Conservation (phyloP, 108 stramenopile species). For the Cylindrotheca fusiformis region DNA sequence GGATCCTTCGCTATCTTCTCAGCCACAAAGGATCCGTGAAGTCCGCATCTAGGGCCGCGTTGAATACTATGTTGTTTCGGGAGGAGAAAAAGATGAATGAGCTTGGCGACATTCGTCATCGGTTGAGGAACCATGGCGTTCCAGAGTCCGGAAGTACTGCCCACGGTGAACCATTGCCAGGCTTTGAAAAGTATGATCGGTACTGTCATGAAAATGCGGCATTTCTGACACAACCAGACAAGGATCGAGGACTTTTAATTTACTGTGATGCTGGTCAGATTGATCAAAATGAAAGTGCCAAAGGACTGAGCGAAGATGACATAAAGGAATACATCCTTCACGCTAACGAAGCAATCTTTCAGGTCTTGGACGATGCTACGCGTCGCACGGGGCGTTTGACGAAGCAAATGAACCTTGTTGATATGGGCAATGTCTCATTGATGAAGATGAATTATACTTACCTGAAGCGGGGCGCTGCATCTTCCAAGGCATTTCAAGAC, state of each 20-base stretch:
- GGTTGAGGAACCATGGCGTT: background rate
- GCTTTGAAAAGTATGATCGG: background rate
- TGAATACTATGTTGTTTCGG: constrained; percentile 10
- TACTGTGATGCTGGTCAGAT: constrained; percentile 3
- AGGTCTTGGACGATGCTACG: constrained; percentile 21
- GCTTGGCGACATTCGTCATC: constrained; percentile 16
- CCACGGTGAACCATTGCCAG: background rate
- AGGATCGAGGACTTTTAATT: constrained; percentile 9
- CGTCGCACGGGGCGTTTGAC: constrained; percentile 28
- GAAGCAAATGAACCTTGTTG: constrained; percentile 1
- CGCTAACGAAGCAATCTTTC: constrained; percentile 19
- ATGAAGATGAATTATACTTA: background rate
- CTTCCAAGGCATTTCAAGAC: background rate
- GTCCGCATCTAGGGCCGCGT: constrained; percentile 19
- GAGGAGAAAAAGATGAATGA: constrained; percentile 16
- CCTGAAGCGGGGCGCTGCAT: background rate
- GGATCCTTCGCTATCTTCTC: constrained; percentile 27
- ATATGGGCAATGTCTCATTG: too few species aligned
- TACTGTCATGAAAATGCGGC: constrained; percentile 1
- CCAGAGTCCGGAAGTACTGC: background rate
- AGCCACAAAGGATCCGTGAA: constrained; percentile 27
- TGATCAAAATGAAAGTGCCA: constrained; percentile 6
- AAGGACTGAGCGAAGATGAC: background rate
- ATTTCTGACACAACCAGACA: constrained; percentile 3
- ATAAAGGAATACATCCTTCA: constrained; percentile 4